Evolutionary conservation across 1,284 basidiomycete genomes (phyloP).

Genomic region (Moniliella sp.): DNA sequence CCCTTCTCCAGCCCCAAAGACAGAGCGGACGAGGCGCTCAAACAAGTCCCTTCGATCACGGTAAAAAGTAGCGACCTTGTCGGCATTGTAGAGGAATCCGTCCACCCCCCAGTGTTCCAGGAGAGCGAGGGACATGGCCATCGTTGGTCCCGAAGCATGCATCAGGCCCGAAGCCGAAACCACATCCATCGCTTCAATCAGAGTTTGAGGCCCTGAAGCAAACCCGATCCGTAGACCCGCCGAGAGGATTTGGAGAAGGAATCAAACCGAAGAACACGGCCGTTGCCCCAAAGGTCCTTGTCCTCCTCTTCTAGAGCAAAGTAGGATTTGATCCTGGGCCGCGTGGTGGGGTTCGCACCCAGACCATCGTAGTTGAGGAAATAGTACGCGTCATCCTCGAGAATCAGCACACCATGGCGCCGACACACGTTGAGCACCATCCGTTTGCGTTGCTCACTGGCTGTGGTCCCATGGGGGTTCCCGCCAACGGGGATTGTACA

Average conservation of each 20-base stretch:
- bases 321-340: slow-evolving; percentile 13
- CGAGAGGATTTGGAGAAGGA: slow-evolving; percentile 21
- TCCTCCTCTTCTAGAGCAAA: slow-evolving; percentile 23
- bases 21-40: slow-evolving; percentile 50
- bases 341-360: slow-evolving; percentile 6
- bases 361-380: slow-evolving; percentile 22
- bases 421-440: slow-evolving; percentile 55
- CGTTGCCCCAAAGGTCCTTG: slow-evolving; percentile 14
- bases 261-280: slow-evolving; percentile 27
- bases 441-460: slow-evolving; percentile 45
- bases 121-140: slow-evolving; percentile 51
- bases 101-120: slow-evolving; percentile 48
- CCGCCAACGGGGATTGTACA: slow-evolving; percentile 49
- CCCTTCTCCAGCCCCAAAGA: slow-evolving; percentile 51
- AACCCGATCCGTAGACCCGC: slow-evolving; percentile 46
- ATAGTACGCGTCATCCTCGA: slow-evolving; percentile 47
- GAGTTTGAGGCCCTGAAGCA: slow-evolving; percentile 52
- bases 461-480: slow-evolving; percentile 28
- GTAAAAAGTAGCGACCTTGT: slow-evolving; percentile 54
- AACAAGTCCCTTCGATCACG: slow-evolving; percentile 55
- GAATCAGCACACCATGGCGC: slow-evolving; percentile 56
- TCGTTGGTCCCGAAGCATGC: slow-evolving; percentile 49
- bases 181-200: slow-evolving; percentile 54
- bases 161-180: slow-evolving; percentile 52
- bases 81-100: slow-evolving; percentile 54